Conservation (phyloP, 441 rosid species). For the Eutrema salsugineum region DNA sequence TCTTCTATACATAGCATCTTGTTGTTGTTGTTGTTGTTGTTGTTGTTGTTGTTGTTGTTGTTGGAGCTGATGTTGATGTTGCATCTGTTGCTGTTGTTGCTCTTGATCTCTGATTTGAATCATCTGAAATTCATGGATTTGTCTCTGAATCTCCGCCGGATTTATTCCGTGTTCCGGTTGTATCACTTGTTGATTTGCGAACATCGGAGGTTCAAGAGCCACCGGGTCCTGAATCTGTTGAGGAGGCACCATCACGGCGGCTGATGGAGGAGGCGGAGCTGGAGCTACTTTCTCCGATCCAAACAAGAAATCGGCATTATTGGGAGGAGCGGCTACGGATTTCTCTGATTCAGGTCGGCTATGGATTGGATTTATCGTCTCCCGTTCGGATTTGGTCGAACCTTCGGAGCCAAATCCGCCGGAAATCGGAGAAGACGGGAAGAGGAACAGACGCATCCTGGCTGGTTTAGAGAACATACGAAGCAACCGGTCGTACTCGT, state of each 20-base stretch:
- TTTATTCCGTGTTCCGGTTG: conserved; percentile 37
- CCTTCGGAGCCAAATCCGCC: conserved; percentile 50
- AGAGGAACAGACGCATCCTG: conserved; percentile 71
- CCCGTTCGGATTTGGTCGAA: conserved; percentile 48
- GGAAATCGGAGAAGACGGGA: conserved; percentile 33
- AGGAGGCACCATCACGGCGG: conserved; percentile 13
- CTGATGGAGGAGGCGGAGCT: conserved; percentile 25
- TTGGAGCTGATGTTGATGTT: conserved; percentile 13
- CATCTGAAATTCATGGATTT: conserved; percentile 59
- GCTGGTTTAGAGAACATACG: conserved; percentile 61
- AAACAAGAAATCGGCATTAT: conserved; percentile 58
- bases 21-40: conserved; percentile 30
- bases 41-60: conserved; percentile 23
- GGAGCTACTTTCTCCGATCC: conserved; percentile 59
- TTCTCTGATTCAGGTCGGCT: conserved; percentile 17
- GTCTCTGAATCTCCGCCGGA: conserved; percentile 45
- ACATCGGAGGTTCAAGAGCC: not conserved
- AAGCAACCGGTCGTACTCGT: conserved; percentile 70
- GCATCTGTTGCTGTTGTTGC: conserved; percentile 29
- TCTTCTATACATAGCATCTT: conserved; percentile 43
- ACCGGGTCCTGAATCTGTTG: conserved; percentile 10
- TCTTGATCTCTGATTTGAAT: conserved; percentile 64
- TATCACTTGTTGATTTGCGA: conserved; percentile 36
- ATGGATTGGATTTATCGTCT: conserved; percentile 48
- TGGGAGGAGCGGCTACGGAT: conserved; percentile 26